Base-by-base conservation (phyloP, 768 basidiomycete species). In the Gloeophyllum trabeum region DNA sequence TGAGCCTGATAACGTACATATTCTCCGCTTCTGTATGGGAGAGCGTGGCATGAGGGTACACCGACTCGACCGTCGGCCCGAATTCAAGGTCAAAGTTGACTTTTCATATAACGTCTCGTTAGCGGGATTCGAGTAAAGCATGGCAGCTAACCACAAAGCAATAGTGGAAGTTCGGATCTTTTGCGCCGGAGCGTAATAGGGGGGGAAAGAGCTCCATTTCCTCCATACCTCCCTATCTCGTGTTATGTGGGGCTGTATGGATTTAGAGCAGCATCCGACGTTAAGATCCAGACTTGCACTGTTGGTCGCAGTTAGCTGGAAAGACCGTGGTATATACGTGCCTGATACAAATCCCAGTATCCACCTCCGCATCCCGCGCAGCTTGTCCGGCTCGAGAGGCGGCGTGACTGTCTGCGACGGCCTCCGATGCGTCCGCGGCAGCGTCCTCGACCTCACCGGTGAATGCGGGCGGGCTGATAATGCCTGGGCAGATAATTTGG, bases 61-160 rank as follows among this genome's bases (percentile, higher is more conserved):
- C 57, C 12, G 76, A 71, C 41, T 75, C 72, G 19, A 94, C 66
- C 4, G 83, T 76, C 6, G 91, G 91, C 3, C 91, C 91, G 38
- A 81, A 64, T 48, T 94, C 91, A 36, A 91, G 59, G 61, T 96
- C 91, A 54, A 96, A 96, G 49, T 92, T 79, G 26, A 90, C 84
- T 87, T n/a, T n/a, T n/a, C n/a, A n/a, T n/a, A n/a, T n/a, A n/a
- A n/a, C n/a, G n/a, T n/a, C n/a, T n/a, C n/a, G n/a, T n/a, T n/a
- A n/a, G n/a, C n/a, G n/a, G n/a, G n/a, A n/a, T n/a, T n/a, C n/a
- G n/a, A n/a, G n/a, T n/a, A n/a, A n/a, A n/a, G n/a, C n/a, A n/a
- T n/a, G n/a, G n/a, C n/a, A n/a, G n/a, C n/a, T 24, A 18, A 24
- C 25, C 35, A 6, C 39, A 34, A 14, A 41, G 18, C 16, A 41